Base-by-base conservation (phyloP, 2,329 filamentous ascomycete species). In the Fusarium nelsonii region DNA sequence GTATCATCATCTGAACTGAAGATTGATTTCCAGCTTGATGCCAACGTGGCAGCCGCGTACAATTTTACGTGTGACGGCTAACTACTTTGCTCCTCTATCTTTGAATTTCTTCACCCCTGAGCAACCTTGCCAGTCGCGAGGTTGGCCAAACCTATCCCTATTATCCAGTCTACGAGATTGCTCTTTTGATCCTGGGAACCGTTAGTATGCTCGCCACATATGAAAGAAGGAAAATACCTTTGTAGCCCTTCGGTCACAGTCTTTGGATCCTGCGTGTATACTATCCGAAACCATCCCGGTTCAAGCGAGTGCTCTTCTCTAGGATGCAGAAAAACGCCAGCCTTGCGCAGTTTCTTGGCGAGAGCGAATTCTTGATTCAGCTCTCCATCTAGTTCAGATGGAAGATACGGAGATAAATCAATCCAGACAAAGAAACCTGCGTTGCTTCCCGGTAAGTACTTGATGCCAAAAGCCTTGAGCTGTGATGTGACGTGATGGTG, bases 351-450 rank as follows among this genome's bases (percentile, higher is more conserved):
- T 46, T 65, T 80, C 65, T 82, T 77, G 0, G 82, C 81, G 14
- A 88, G 72, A 14, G 74, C 77, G 64, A 82, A 83, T 67, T 87
- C 84, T 1, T 77, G 72, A 49, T 81, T 78, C 45, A 70, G 69
- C 36, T 76, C 76, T 23, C 75, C 73, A 14, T 71, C 62, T 6
- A 65, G 57, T 3, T 77, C 63, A 3, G 58, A 65, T 2, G 79
- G 75, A 36, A 87, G 71, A 58, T 79, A 83, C 1, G 79, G 78
- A 1, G 81, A 81, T 16, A 89, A 70, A 70, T 88, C 81, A 4
- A 86, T 74, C 80, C 83, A 88, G 3, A 89, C 65, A 70, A 89
- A 89, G 69, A 88, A 87, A 0, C 84, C 86, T 0, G 86, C 86
- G 63, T 88, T 88, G n/a, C 79, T 80, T 77, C 76, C 76, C 1